Evolutionary conservation across 2,329 filamentous ascomycete genomes (phyloP), one percentile per base, ranked within the genome.

Genomic region (Huntiella bhutanensis): DNA sequence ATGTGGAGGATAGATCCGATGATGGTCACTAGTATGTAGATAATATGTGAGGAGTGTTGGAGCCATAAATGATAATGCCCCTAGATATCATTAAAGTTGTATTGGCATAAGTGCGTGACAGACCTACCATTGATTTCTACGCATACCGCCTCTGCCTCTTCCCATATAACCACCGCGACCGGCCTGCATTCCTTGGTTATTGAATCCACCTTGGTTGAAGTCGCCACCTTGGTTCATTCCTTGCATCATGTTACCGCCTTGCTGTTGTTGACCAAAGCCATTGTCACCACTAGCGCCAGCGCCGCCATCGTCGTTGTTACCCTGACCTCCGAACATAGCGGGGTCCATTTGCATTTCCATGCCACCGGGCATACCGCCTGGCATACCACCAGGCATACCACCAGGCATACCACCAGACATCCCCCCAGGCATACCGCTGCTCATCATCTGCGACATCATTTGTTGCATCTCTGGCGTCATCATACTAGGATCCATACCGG

Each of bases 401-500:
- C 67, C 65, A 2, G 38, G 38, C 17, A 41, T 42, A 22, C 33
- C 33, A 32, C 45, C 39, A 17, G 32, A 16, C 17, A 33, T 41
- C 33, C 45, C 45, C 6, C 43, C 37, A 8, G 37, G 13, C 37
- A 40, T 40, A 15, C 40, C 22, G 22, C 41, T 28, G 22, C 34
- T 3, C 70, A 79, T 77, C 73, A 80, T 77, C 58, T 79, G 74
- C 58, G 79, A 75, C 72, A 80, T 75, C 71, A 79, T 76, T 40
- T 66, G 65, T 57, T 79, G 75, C 71, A 80, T 78, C 56, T 79
- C 75, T 0, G 74, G 69, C 3, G 73, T 62, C 59, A 78, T 73
- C 48, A 50, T 50, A 16, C 33, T 47, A n/a, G 70, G 72, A 17
- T 78, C 74, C 44, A 49, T 46, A 15, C 62, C 62, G 1, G 61